Evolutionary conservation across 371 early-diverging fungal species (phyloP).

Genomic region (Dichotomocladium elegans): DNA sequence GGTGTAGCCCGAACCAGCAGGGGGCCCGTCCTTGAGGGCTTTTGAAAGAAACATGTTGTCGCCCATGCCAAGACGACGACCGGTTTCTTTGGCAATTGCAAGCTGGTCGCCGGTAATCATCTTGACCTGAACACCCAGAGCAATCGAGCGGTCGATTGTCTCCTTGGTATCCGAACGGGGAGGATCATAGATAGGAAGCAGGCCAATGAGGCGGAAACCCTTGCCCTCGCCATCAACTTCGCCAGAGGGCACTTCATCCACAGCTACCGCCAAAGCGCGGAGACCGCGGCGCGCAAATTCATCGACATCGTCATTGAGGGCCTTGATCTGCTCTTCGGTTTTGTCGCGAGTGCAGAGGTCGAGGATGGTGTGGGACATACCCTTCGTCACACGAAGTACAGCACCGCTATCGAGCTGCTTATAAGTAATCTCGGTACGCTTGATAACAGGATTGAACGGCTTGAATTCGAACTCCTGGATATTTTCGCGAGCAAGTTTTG

Average conservation of each 20-base stretch:
- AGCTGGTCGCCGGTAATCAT: conserved; percentile 96
- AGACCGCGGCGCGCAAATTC: conserved; percentile 80
- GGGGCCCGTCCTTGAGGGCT: conserved; percentile 72
- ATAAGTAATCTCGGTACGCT: conserved; percentile 83
- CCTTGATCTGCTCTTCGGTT: conserved; percentile 54
- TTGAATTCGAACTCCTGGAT: conserved; percentile 72
- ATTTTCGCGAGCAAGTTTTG: conserved; percentile 55
- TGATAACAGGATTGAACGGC: conserved; percentile 87
- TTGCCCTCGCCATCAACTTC: conserved; percentile 41
- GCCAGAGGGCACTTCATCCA: conserved; percentile 57
- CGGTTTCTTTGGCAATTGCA: conserved; percentile 87
- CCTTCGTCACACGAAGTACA: conserved; percentile 66
- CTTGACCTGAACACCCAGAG: conserved; percentile 86
- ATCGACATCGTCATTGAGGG: conserved; percentile 64
- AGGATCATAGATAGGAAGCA: conserved; percentile 85
- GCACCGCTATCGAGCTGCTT: conserved; percentile 55
- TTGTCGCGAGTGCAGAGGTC: conserved; percentile 71
- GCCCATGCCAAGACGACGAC: conserved; percentile 72
- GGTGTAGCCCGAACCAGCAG: conserved; percentile 66
- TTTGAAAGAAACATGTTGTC: conserved; percentile 70
- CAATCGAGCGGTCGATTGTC: conserved; percentile 81
- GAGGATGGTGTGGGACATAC: conserved; percentile 71
- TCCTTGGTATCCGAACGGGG: conserved; percentile 80
- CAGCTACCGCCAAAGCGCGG: conserved; percentile 77
- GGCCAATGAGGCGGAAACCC: conserved; percentile 57